These are phyloP conservation scores for Clonostachys rhizophaga DNA, from an alignment of 2,329 filamentous ascomycete species.

Conservation along the genomic window DNA sequence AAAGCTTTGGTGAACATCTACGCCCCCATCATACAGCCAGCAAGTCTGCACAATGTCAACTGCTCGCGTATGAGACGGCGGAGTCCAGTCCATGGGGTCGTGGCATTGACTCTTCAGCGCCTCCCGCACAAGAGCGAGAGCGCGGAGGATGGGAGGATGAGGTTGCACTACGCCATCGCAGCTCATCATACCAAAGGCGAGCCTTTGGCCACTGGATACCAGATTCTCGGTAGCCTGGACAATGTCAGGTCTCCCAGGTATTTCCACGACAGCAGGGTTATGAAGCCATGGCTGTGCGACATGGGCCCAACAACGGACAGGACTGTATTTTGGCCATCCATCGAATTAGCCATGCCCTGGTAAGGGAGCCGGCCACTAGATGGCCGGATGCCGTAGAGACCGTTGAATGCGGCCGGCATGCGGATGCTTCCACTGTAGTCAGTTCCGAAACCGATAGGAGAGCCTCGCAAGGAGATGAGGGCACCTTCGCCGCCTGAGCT, in stretches of 20 bases:
- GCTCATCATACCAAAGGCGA: slow-evolving; percentile 24
- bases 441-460: slow-evolving; percentile 60
- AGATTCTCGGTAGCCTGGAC: slow-evolving; percentile 15
- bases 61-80: too few species aligned
- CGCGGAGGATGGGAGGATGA: slow-evolving; percentile 23
- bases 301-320: slow-evolving; percentile 24
- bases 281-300: slow-evolving; percentile 24
- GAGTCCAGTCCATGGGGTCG: too few species aligned
- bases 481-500: slow-evolving; percentile 30
- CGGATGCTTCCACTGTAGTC: slow-evolving; percentile 75
- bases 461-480: slow-evolving; percentile 22
- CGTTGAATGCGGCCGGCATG: slow-evolving; percentile 71
- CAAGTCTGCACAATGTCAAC: too few species aligned
- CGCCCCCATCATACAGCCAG: too few species aligned
- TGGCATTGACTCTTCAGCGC: too few species aligned
- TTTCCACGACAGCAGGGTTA: slow-evolving; percentile 24
- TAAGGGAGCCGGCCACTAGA: slow-evolving; percentile 62
- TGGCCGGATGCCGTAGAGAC: slow-evolving; percentile 76
- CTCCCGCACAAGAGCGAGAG: neutral
- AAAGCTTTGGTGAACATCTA: too few species aligned
- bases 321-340: slow-evolving; percentile 25
- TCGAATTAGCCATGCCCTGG: slow-evolving; percentile 21
- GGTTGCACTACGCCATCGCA: slow-evolving; percentile 23
- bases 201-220: slow-evolving; percentile 6
- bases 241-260: slow-evolving; percentile 25